A percentile compares a stretch with the other conserved stretches of the same genome.
Conservation (phyloP, 805 yeast genomes). For the Jamesozyma gamospora region DNA sequence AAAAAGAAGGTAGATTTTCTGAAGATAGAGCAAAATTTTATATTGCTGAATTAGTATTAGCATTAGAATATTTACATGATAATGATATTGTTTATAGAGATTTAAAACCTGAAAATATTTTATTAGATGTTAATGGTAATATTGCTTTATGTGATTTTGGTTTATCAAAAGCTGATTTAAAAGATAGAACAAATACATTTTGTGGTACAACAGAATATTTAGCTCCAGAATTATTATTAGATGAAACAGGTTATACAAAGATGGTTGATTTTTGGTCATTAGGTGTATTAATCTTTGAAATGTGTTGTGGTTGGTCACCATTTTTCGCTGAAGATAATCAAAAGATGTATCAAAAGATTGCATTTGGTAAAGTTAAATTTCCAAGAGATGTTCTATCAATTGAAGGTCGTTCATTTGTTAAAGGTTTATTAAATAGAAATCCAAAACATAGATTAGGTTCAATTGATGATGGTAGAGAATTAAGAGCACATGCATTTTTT, state of each 20-base stretch:
- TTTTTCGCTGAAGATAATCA: constrained; percentile 96
- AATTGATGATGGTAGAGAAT: constrained; percentile 80
- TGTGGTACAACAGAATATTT: constrained; percentile 98
- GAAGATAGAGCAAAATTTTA: constrained; percentile 95
- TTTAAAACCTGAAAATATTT: constrained; percentile 91
- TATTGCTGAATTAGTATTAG: constrained; percentile 89
- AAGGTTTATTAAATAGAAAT: constrained; percentile 88
- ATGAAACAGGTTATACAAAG: constrained; percentile 93
- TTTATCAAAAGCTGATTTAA: constrained; percentile 84
- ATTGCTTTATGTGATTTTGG: constrained; percentile 97
- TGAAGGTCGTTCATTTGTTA: constrained; percentile 92
- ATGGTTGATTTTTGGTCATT: constrained; percentile 99
- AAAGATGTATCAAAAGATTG: constrained; percentile 98
- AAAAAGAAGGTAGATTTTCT: constrained; percentile 86
- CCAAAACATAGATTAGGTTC: constrained; percentile 94
- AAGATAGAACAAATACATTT: constrained; percentile 87
- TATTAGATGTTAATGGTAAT: constrained; percentile 94
- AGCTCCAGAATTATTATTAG: constrained; percentile 92
- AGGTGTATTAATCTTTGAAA: constrained; percentile 93
- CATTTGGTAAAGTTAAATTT: constrained; percentile 94
- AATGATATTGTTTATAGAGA: constrained; percentile 95
- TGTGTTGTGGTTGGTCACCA: constrained; percentile 99
- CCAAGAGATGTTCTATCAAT: constrained; percentile 90
- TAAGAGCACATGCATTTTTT: constrained; percentile 87
- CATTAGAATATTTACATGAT: constrained; percentile 89